These are phyloP conservation scores for Neonectria coccinea DNA, from an alignment of 2,329 filamentous ascomycete genomes.

Conservation along the genomic window DNA sequence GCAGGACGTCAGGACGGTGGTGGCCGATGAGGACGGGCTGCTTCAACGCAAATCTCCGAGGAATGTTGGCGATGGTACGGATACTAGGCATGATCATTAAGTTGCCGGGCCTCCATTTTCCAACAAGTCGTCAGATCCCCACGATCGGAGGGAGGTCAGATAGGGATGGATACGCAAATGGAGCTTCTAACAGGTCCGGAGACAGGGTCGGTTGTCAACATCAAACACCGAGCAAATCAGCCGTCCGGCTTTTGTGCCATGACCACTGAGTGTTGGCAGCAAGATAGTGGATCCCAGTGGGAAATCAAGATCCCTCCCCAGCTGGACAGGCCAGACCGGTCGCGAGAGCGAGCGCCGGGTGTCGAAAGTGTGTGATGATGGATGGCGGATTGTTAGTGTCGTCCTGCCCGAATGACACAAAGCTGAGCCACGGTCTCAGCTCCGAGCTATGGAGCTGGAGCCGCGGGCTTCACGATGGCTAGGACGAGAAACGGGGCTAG, in stretches of 20 bases:
- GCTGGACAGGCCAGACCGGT: conserved; percentile 19
- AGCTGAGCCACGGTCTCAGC: conserved; percentile 45
- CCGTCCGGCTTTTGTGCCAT: conserved; percentile 22
- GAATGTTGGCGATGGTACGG: conserved; percentile 11
- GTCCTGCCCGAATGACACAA: conserved; percentile 37
- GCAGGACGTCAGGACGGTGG: conserved; percentile 2
- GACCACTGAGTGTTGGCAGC: conserved; percentile 28
- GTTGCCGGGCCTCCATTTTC: conserved; percentile 18
- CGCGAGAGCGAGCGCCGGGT: neutral
- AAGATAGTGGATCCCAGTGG: conserved; percentile 32
- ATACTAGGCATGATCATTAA: conserved; percentile 12
- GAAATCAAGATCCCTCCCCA: conserved; percentile 33
- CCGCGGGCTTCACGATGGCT: conserved; percentile 28
- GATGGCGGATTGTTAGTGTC: conserved; percentile 24
- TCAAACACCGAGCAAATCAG: conserved; percentile 39
- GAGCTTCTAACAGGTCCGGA: conserved; percentile 4
- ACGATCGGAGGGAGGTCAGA: conserved; percentile 20
- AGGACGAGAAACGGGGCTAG: conserved; percentile 20
- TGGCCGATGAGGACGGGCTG: neutral
- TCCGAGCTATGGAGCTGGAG: conserved; percentile 36
- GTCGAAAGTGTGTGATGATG: conserved; percentile 11
- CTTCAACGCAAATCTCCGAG: neutral
- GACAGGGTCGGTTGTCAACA: conserved; percentile 34
- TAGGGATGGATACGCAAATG: conserved; percentile 12
- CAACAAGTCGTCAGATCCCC: conserved; percentile 4